Conservation (phyloP, 1,139 yeast species). For the Geotrichum cucujoidarum region DNA sequence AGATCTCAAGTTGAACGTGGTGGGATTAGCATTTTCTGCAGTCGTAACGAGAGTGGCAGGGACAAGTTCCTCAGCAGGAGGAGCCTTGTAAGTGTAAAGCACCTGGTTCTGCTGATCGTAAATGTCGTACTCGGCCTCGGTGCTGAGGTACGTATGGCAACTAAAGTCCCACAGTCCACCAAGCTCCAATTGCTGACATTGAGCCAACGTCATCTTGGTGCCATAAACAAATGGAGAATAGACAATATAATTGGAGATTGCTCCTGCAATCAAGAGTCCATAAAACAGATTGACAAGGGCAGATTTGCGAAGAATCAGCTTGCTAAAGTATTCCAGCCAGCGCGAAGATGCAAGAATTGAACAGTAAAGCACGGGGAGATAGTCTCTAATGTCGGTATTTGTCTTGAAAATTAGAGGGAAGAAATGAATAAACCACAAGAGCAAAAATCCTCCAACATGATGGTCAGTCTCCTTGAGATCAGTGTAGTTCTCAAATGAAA, state of each 20-base stretch:
- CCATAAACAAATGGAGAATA: slow-evolving; percentile 29
- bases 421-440: slow-evolving; percentile 27
- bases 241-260: slow-evolving; percentile 15
- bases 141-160: slow-evolving; percentile 23
- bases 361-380: slow-evolving; percentile 30
- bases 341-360: slow-evolving; percentile 24
- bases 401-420: slow-evolving; percentile 19
- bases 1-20: slow-evolving; percentile 5
- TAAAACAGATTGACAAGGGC: slow-evolving; percentile 8
- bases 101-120: slow-evolving; percentile 21
- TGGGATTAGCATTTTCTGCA: slow-evolving; percentile 20
- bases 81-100: slow-evolving; percentile 12
- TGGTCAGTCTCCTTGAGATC: slow-evolving; percentile 25
- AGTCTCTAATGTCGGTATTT: slow-evolving; percentile 23
- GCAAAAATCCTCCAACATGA: slow-evolving; percentile 27
- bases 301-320: slow-evolving; percentile 3
- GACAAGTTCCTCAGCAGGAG: slow-evolving; percentile 18
- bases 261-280: slow-evolving; percentile 14
- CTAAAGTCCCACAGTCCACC: slow-evolving; percentile 30
- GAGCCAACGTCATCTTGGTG: slow-evolving; percentile 20
- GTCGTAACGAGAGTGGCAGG: slow-evolving; percentile 13
- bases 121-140: slow-evolving; percentile 11
- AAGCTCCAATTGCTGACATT: slow-evolving; percentile 28
- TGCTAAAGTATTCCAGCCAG: slow-evolving; percentile 20
- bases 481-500: slow-evolving; percentile 12